These are phyloP conservation scores for Citrus unshiu DNA, from an alignment of 345 rosid species.

Conservation along the genomic window DNA sequence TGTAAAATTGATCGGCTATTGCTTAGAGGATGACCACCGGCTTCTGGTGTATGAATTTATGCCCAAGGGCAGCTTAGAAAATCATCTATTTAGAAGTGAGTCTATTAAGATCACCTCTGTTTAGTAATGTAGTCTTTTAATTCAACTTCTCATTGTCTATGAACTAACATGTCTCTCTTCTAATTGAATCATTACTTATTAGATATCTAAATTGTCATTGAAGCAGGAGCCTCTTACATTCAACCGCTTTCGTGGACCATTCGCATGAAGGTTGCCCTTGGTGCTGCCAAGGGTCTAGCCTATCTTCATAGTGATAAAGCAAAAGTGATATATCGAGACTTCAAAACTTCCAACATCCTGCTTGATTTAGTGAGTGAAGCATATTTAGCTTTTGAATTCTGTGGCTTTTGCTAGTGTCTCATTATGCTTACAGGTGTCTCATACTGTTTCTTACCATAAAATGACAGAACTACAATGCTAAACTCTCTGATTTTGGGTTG, in stretches of 20 bases:
- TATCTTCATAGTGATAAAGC: slow-evolving; percentile 83
- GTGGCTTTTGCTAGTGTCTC: background rate
- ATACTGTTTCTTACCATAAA: background rate
- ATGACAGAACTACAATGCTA: slow-evolving; percentile 65
- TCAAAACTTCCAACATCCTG: slow-evolving; percentile 79
- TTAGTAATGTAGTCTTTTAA: background rate
- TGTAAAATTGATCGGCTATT: slow-evolving; percentile 81
- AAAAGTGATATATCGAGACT: slow-evolving; percentile 89
- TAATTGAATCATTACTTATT: background rate
- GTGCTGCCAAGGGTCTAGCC: slow-evolving; percentile 91
- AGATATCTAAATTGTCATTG: slow-evolving; percentile 2
- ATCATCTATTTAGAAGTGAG: slow-evolving; percentile 86
- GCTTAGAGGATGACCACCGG: slow-evolving; percentile 92
- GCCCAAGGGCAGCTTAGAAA: slow-evolving; percentile 92
- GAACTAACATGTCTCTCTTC: background rate
- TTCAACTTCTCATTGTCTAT: background rate
- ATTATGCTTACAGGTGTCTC: background rate
- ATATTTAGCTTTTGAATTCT: background rate
- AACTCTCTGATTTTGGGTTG: slow-evolving; percentile 90
- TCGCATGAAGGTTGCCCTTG: slow-evolving; percentile 80
- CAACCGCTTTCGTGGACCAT: slow-evolving; percentile 87
- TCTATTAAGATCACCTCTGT: background rate
- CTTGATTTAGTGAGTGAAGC: slow-evolving; percentile 59
- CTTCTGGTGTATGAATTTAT: slow-evolving; percentile 92
- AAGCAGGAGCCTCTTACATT: slow-evolving; percentile 49